These are phyloP conservation scores for Sporobolomyces roseus DNA, from an alignment of 768 basidiomycete species.

Conservation along the genomic window DNA sequence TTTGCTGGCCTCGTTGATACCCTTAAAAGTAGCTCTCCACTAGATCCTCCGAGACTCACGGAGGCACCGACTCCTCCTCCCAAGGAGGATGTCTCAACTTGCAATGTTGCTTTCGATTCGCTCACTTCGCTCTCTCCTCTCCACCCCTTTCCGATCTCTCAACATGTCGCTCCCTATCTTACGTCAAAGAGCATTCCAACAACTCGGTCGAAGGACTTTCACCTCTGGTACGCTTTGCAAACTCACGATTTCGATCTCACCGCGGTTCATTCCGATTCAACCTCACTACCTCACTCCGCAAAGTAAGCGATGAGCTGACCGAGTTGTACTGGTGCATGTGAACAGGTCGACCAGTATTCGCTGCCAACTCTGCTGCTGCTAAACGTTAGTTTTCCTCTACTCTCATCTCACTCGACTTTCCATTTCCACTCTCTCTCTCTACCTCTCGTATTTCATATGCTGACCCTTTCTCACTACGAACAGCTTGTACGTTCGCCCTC, in stretches of 20 bases:
- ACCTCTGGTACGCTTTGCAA: no score
- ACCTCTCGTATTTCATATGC: neutral
- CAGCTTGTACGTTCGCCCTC: slow-evolving; percentile 19
- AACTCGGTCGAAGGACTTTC: no score
- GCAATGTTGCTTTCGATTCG: slow-evolving; percentile 3
- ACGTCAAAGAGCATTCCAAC: slow-evolving; percentile 27
- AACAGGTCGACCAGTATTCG: slow-evolving; percentile 25
- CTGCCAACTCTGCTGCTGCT: slow-evolving; percentile 12
- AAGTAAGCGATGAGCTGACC: neutral
- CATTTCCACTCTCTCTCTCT: neutral
- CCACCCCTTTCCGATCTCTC: neutral
- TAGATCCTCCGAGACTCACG: no score
- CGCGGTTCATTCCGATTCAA: slow-evolving; percentile 18
- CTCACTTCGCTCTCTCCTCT: neutral
- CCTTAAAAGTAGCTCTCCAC: no score
- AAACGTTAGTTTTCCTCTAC: slow-evolving; percentile 22
- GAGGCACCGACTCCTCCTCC: no score
- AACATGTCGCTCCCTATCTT: slow-evolving; percentile 9
- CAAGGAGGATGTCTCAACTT: no score
- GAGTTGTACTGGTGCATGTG: neutral
- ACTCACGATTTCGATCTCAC: no score
- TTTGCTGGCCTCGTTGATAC: no score
- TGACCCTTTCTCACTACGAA: neutral
- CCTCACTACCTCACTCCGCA: neutral
- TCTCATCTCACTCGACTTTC: no score